A percentile compares a stretch with the other conserved stretches of the same genome.
phyloP scores from a whole-genome alignment of 306 rosid species.

The Acmispon strigosus region DNA sequence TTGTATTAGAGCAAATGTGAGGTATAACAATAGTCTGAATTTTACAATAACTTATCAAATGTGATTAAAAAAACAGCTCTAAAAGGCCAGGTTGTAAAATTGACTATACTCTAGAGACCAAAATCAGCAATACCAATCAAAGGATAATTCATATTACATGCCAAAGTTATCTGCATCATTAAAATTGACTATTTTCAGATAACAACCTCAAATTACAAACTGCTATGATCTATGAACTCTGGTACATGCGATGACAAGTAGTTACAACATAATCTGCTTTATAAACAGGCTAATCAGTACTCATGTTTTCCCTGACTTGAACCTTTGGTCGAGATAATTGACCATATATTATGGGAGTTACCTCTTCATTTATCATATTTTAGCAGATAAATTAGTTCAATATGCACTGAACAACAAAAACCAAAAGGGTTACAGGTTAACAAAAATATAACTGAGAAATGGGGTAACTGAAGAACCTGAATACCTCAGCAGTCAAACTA shows the following conservation, averaged over 20 bases:
- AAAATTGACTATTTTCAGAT: neutral
- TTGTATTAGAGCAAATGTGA: neutral
- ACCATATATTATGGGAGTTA: neutral
- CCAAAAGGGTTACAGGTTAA: no score
- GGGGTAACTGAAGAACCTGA: no score
- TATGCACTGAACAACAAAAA: no score
- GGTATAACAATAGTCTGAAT: neutral
- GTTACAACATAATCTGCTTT: neutral
- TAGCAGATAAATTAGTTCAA: no score
- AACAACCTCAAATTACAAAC: neutral
- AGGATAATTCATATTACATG: neutral
- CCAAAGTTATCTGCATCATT: neutral
- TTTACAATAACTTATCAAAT: neutral
- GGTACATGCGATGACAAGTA: neutral
- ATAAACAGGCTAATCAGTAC: neutral
- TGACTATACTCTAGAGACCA: neutral
- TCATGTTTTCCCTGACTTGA: neutral
- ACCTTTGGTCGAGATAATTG: neutral
- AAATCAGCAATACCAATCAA: neutral
- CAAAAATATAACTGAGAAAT: no score
- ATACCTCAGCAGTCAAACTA: no score
- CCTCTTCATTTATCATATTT: no score
- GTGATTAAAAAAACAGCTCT: neutral
- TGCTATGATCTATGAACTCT: neutral
- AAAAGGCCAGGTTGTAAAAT: neutral